These are phyloP conservation scores for Penicillium ucsense DNA, from an alignment of 495 filamentous ascomycete genomes.

Conservation along the genomic window DNA sequence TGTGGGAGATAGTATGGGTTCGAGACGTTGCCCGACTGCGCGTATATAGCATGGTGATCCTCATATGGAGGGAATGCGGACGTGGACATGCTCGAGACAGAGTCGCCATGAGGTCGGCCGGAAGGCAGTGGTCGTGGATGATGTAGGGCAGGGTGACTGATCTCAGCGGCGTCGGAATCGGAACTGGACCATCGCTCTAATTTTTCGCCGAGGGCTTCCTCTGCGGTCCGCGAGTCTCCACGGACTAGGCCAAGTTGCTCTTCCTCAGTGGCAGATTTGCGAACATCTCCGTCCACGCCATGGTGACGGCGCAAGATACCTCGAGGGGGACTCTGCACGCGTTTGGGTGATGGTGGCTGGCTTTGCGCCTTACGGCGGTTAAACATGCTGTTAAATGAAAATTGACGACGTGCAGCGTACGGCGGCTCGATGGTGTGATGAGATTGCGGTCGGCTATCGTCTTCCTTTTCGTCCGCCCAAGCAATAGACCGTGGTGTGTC, in stretches of 20 bases:
- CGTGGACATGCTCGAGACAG: conserved; percentile 24
- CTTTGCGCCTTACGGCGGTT: conserved; percentile 30
- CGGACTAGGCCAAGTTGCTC: conserved; percentile 79
- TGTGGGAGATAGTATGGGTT: conserved; percentile 19
- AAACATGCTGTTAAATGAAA: conserved; percentile 84
- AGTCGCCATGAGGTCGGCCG: conserved; percentile 16
- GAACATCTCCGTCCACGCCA: conserved; percentile 15
- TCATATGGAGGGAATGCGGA: conserved; percentile 26
- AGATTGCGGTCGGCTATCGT: conserved; percentile 6
- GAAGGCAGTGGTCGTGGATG: conserved; percentile 1
- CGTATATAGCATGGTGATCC: conserved; percentile 17
- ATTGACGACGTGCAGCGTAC: conserved; percentile 56
- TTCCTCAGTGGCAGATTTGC: conserved; percentile 66
- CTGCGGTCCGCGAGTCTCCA: conserved; percentile 45
- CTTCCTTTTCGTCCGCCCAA: conserved; percentile 19
- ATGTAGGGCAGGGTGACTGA: conserved; percentile 2
- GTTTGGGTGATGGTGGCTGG: conserved; percentile 18
- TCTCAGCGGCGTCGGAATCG: conserved; percentile 17
- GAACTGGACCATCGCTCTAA: conserved; percentile 21
- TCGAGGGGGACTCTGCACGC: conserved; percentile 18
- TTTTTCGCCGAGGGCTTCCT: conserved; percentile 25
- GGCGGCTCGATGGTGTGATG: conserved; percentile 12
- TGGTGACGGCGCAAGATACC: conserved; percentile 39
- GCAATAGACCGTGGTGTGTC: conserved; percentile 27
- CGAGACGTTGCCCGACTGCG: conserved; percentile 4